phyloP scores from a whole-genome alignment of 352 stramenopile species.

The Globisporangium lucens region DNA sequence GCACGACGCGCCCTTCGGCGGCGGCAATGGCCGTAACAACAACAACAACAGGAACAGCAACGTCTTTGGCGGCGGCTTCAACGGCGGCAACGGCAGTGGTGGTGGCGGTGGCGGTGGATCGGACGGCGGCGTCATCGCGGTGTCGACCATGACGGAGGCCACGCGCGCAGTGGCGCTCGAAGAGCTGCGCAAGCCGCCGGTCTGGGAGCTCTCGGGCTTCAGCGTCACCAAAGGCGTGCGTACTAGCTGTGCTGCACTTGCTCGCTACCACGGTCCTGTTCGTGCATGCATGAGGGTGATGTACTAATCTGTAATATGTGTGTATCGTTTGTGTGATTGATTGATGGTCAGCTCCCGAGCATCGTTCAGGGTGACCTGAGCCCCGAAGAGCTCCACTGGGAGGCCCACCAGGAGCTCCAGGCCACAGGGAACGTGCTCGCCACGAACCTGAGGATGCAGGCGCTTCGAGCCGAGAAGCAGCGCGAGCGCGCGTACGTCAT shows the following conservation, averaged over 20 bases:
- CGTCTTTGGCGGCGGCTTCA: slow-evolving; percentile 16
- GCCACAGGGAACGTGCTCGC: slow-evolving; percentile 34
- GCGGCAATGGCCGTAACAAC: slow-evolving; percentile 12
- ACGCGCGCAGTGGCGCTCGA: slow-evolving; percentile 48
- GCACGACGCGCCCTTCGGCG: slow-evolving; percentile 31
- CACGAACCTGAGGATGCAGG: slow-evolving; percentile 39
- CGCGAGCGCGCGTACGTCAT: slow-evolving; percentile 47
- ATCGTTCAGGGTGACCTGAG: slow-evolving; percentile 59
- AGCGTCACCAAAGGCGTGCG: slow-evolving; percentile 58
- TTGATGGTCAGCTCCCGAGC: slow-evolving; percentile 38
- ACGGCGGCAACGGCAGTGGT: slow-evolving; percentile 14
- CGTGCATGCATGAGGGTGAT: background rate
- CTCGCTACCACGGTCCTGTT: too few relatives aligned
- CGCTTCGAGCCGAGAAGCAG: slow-evolving; percentile 42
- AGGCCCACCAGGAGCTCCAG: slow-evolving; percentile 62
- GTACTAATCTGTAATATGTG: slow-evolving; percentile 3
- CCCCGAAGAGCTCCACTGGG: slow-evolving; percentile 55
- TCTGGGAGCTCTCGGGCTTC: slow-evolving; percentile 69
- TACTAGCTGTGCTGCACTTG: slow-evolving; percentile 1
- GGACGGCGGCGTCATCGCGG: slow-evolving; percentile 15
- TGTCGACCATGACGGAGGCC: slow-evolving; percentile 39
- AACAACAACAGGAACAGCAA: slow-evolving; percentile 16
- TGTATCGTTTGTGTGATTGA: background rate
- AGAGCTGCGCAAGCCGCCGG: slow-evolving; percentile 46
- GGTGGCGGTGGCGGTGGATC: background rate